Base-by-base conservation (phyloP, 2,329 filamentous ascomycete species). In the Microsporum audouinii region DNA sequence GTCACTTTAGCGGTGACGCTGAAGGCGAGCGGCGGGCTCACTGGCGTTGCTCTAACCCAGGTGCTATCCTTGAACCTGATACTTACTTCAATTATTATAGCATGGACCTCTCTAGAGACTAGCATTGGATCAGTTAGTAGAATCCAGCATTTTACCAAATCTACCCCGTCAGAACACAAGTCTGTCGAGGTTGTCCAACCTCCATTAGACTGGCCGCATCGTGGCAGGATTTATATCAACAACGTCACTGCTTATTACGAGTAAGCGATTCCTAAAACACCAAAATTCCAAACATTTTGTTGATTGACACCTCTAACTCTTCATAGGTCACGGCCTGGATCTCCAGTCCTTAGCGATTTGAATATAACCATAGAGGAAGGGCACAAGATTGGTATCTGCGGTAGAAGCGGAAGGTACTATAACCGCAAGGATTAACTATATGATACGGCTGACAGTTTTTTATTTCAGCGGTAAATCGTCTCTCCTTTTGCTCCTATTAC, bases 381-480 rank as follows among this genome's bases (percentile, higher is more conserved):
- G 34, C 90, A 97, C 75, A 96, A 96, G 78, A 88, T 97, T 17
- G 94, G 92, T 62, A 95, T 99, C 61, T 92, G 97, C 33, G 92
- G 92, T 60, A 85, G 92, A 63, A 97, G 94, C 0, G 92, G 92
- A 63, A 92, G 94, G 66, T 68, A 60, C 58, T 39, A 58, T 27
- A 23, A 39, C 23, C n/a, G 4, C 8, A 23, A 6, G 14, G 17
- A 45, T 39, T 31, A 53, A 23, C n/a, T 51, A 65, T 60, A 66
- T 49, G 10, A 29, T 53, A 10, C 17, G 17, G 5, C 29, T 58
- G 31, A 61, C 56, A 2, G 14, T 23, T 2, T 61, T 23, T 34
- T 3, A 6, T n/a, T 27, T 34, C 43, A 77, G 75, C 2, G 92
- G 94, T 62, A 99, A 97, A 81, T 95, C 89, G 63, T 95, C 90